Evolutionary conservation across 2,329 filamentous ascomycete species (phyloP).

Genomic region (Grosmannia clavigera): DNA sequence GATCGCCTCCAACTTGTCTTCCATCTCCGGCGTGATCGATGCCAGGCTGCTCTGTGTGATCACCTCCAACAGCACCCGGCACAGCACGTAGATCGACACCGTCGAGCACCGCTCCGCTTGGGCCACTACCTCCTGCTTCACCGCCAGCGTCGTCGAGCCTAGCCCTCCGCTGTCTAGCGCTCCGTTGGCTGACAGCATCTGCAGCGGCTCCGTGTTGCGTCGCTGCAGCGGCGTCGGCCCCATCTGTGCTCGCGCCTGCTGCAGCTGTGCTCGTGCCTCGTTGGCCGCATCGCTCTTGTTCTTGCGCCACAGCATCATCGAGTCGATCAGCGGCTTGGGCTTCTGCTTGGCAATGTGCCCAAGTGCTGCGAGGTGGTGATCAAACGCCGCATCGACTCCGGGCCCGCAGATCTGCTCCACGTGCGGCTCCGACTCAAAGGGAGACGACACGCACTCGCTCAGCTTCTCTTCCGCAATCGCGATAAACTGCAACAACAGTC

Average conservation of each 20-base stretch:
- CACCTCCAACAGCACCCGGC: slow-evolving; percentile 84
- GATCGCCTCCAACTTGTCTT: slow-evolving; percentile 84
- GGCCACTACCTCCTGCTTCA: slow-evolving; percentile 58
- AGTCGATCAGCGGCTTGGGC: slow-evolving; percentile 90
- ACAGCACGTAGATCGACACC: slow-evolving; percentile 91
- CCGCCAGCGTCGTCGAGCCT: slow-evolving; percentile 27
- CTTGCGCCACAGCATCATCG: slow-evolving; percentile 96
- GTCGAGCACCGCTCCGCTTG: slow-evolving; percentile 82
- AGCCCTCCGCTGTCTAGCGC: slow-evolving; percentile 19
- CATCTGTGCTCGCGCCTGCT: slow-evolving; percentile 33
- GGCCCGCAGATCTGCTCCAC: slow-evolving; percentile 86
- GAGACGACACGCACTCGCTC: slow-evolving; percentile 69
- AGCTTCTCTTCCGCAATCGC: slow-evolving; percentile 95
- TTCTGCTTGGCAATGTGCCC: slow-evolving; percentile 91
- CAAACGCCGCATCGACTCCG: slow-evolving; percentile 77
- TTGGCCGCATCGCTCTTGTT: slow-evolving; percentile 83
- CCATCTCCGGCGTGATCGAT: slow-evolving; percentile 80
- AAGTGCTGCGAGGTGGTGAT: slow-evolving; percentile 84
- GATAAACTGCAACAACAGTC: slow-evolving; percentile 51
- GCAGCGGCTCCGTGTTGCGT: slow-evolving; percentile 62
- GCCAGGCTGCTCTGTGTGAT: slow-evolving; percentile 78
- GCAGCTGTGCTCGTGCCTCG: slow-evolving; percentile 47
- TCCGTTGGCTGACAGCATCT: slow-evolving; percentile 21
- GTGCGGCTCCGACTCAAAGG: slow-evolving; percentile 68
- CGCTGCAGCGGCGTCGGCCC: slow-evolving; percentile 42